Evolutionary conservation across 148 eudicot species (phyloP).

Genomic region (Rhododendron kiyosumense): DNA sequence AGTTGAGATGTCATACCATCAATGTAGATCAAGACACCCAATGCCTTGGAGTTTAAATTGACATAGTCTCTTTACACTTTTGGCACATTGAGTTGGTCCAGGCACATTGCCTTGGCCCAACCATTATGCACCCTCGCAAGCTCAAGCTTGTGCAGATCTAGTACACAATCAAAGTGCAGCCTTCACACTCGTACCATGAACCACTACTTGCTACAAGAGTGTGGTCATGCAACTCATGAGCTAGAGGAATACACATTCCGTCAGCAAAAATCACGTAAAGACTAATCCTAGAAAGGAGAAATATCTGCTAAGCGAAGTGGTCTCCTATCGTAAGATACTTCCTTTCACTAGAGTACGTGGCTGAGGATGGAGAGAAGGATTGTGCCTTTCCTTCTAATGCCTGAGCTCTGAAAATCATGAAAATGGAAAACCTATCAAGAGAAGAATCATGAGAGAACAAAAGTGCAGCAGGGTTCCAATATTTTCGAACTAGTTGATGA

Average conservation of each 20-base stretch:
- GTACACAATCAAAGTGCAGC: neutral
- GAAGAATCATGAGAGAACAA: neutral
- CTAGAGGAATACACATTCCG: no score
- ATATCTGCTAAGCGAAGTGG: neutral
- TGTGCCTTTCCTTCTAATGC: neutral
- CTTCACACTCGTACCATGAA: neutral
- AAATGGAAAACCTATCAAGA: neutral
- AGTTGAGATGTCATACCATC: neutral
- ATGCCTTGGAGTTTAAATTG: neutral
- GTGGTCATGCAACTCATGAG: neutral
- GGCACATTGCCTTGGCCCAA: neutral
- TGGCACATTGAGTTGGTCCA: no score
- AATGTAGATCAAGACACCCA: neutral
- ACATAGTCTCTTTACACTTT: no score
- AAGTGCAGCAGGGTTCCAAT: neutral
- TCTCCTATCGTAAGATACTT: neutral
- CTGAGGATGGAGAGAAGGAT: neutral
- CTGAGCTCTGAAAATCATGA: neutral
- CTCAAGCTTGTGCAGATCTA: neutral
- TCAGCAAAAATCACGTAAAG: no score
- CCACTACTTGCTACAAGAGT: neutral
- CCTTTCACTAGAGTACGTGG: neutral
- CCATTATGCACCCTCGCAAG: neutral
- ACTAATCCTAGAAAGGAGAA: neutral
- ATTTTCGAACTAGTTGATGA: neutral